These are phyloP conservation scores for Linderniella brevidens DNA, from an alignment of 257 asterid species.

Conservation along the genomic window DNA sequence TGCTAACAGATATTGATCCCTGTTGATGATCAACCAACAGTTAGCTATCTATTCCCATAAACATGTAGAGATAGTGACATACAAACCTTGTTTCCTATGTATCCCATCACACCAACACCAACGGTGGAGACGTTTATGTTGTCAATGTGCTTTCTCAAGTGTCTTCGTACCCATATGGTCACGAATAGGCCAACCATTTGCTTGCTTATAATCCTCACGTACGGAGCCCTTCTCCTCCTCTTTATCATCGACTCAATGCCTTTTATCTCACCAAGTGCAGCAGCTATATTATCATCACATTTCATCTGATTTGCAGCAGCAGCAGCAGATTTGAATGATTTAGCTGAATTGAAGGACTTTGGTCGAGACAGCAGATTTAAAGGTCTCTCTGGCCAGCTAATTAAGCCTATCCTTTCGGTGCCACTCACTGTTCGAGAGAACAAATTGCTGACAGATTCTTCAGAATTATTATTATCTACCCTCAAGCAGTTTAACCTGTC, in stretches of 20 bases:
- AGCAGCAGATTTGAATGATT: constrained; percentile 32
- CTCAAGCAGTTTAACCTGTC: constrained; percentile 35
- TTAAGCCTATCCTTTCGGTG: constrained; percentile 61
- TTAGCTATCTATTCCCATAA: constrained; percentile 2
- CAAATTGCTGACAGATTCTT: constrained; percentile 20
- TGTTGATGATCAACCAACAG: constrained; percentile 14
- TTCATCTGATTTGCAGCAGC: constrained; percentile 36
- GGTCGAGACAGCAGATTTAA: constrained; percentile 43
- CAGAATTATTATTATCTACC: constrained; percentile 29
- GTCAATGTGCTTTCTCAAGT: constrained; percentile 67
- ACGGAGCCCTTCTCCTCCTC: constrained; percentile 60
- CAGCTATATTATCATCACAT: constrained; percentile 23
- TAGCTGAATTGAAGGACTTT: constrained; percentile 33
- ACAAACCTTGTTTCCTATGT: constrained; percentile 89
- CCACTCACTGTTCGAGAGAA: constrained; percentile 43
- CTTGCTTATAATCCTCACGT: constrained; percentile 84
- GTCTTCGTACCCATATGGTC: constrained; percentile 88
- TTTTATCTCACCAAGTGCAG: constrained; percentile 35
- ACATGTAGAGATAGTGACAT: constrained; percentile 10
- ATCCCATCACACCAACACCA: constrained; percentile 98
- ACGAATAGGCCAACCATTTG: constrained; percentile 90
- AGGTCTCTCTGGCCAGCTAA: constrained; percentile 95
- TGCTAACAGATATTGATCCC: constrained; percentile 95
- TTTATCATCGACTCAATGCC: constrained; percentile 62
- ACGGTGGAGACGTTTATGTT: constrained; percentile 69